Evolutionary conservation across 164 flowering plant genomes (phyloP).

Genomic region (Berberis vulgaris): DNA sequence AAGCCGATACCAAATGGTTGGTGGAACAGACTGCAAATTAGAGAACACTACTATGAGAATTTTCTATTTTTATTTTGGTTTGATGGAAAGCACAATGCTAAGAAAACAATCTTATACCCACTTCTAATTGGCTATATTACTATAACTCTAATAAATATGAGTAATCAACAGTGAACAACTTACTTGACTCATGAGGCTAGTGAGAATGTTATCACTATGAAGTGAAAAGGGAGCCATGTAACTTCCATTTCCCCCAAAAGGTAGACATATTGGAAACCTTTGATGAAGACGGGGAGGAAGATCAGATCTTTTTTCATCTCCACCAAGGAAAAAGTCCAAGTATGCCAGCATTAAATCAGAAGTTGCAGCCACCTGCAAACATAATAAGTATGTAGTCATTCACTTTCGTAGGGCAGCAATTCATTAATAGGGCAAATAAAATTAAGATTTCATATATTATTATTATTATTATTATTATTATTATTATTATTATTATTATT

Average conservation of each 20-base stretch:
- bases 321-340: conserved; percentile 92
- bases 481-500: too few species aligned
- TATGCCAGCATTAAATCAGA: conserved; percentile 87
- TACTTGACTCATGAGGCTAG: conserved; percentile 93
- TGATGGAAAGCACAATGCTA: too few species aligned
- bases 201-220: conserved; percentile 76
- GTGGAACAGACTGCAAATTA: conserved; percentile 60
- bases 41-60: too few species aligned
- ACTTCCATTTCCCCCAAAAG: conserved; percentile 95
- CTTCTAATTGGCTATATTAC: too few species aligned
- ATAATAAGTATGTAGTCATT: not conserved
- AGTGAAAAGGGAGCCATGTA: conserved; percentile 92
- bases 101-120: too few species aligned
- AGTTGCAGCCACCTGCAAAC: conserved; percentile 77
- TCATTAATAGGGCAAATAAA: not conserved
- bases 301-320: conserved; percentile 91
- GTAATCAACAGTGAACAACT: conserved; percentile 6
- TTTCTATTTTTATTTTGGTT: too few species aligned
- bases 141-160: not conserved
- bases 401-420: not conserved
- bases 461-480: too few species aligned
- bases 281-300: conserved; percentile 85
- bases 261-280: conserved; percentile 64
- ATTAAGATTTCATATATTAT: too few species aligned
- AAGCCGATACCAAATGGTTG: conserved; percentile 86